Base-by-base conservation (phyloP, 2,329 filamentous ascomycete genomes). In the Fusarium nematophilum region DNA sequence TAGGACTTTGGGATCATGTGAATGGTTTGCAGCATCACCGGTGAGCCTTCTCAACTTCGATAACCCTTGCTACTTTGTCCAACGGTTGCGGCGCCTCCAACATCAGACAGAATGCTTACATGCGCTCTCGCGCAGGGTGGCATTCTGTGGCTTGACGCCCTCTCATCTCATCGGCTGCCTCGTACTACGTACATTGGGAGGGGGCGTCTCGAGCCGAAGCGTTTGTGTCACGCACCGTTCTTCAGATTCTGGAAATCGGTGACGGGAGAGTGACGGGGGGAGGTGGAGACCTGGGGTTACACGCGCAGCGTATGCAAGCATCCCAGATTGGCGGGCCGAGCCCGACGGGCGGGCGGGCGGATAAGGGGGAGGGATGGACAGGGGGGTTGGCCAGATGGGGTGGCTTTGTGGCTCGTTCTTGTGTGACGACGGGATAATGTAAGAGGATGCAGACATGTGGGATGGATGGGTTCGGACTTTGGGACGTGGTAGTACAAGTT, bases 211-310 rank as follows among this genome's bases (percentile, higher is more conserved):
- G 17, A 38, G 44, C 46, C 46, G 34, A 56, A 38, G 57, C 40
- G 58, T 46, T 45, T 62, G 47, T 59, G 58, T 30, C 37, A 62
- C 58, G 42, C 58, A 62, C 39, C 42, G 26, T 57, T 48, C 26
- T 45, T 51, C 34, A 26, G 31, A 30, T 31, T 33, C 23, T 23
- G 46, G 53, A 23, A 53, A 62, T 59, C 48, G 48, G 59, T 62
- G 59, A 58, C 51, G 57, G 40, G 40, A 26, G 18, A 34, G 17
- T 31, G 62, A n/a, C n/a, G n/a, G n/a, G n/a, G n/a, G n/a, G n/a
- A n/a, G n/a, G n/a, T n/a, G n/a, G n/a, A n/a, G n/a, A n/a, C n/a
- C n/a, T n/a, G n/a, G n/a, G n/a, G n/a, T n/a, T n/a, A n/a, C n/a
- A n/a, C n/a, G n/a, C n/a, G n/a, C n/a, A n/a, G n/a, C n/a, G n/a